Conservation (phyloP, 2,329 filamentous ascomycete species). For the Xylariales sp. region DNA sequence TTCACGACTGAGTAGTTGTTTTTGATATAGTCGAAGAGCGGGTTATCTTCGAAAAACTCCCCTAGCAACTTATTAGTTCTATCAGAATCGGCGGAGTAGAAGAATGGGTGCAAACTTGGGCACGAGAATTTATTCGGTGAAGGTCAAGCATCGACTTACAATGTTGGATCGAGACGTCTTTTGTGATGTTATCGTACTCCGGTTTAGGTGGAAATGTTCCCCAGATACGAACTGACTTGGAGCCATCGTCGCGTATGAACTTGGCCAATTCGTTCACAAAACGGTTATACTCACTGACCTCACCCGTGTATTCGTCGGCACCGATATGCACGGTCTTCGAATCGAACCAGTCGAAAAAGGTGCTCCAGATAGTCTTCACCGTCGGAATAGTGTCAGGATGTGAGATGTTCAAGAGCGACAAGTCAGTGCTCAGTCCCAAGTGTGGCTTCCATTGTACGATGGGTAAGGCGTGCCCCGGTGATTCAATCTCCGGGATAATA, state of each 20-base stretch:
- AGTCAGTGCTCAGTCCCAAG: constrained; percentile 58
- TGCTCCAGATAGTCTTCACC: constrained; percentile 64
- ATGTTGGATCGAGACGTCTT: constrained; percentile 64
- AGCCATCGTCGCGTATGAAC: constrained; percentile 55
- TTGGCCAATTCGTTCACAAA: constrained; percentile 65
- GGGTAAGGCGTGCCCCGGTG: constrained; percentile 66
- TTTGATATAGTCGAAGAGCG: constrained; percentile 55
- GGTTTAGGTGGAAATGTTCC: constrained; percentile 63
- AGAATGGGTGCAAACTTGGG: not conserved
- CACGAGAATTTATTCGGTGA: not conserved
- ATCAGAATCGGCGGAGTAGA: not conserved
- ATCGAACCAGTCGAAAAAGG: constrained; percentile 67
- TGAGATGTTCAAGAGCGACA: constrained; percentile 66
- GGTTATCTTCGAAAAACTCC: constrained; percentile 65
- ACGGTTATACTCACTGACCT: constrained; percentile 60
- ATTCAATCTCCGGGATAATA: constrained; percentile 69
- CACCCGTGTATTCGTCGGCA: constrained; percentile 64
- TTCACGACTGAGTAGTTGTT: constrained; percentile 64
- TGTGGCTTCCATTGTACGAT: constrained; percentile 70
- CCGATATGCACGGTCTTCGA: constrained; percentile 66
- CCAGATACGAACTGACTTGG: constrained; percentile 65
- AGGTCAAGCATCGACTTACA: constrained; percentile 44
- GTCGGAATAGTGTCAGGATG: constrained; percentile 65
- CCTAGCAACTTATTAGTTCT: constrained; percentile 42
- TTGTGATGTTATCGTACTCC: constrained; percentile 54